These are phyloP conservation scores for Coniochaeta ligniaria DNA, from an alignment of 2,329 filamentous ascomycete genomes.

Conservation along the genomic window DNA sequence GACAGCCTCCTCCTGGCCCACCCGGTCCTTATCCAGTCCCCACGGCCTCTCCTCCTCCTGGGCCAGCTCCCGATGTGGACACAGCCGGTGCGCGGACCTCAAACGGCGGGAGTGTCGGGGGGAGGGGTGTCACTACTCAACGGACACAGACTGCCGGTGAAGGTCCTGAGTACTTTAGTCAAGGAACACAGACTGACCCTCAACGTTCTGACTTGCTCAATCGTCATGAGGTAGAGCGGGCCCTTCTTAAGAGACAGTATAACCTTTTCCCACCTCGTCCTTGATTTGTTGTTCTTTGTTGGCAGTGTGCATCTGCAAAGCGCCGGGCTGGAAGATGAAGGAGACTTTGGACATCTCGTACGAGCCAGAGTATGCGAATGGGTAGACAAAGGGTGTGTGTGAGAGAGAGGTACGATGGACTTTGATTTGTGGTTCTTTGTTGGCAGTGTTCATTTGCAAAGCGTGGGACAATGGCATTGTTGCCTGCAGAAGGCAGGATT, in stretches of 20 bases:
- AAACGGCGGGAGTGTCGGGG: neutral
- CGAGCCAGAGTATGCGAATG: neutral
- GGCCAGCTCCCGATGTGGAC: neutral
- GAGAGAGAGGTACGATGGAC: neutral
- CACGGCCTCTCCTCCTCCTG: neutral
- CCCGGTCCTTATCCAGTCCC: neutral
- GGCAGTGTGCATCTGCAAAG: too few species aligned
- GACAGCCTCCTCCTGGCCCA: neutral
- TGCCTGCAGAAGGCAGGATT: neutral
- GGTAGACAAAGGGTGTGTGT: neutral
- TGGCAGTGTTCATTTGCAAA: neutral
- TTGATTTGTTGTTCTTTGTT: too few species aligned
- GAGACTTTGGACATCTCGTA: neutral
- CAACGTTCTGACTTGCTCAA: too few species aligned
- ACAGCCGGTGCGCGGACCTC: neutral
- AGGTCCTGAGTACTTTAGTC: too few species aligned
- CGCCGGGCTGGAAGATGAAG: neutral
- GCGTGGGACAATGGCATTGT: neutral
- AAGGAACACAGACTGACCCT: too few species aligned
- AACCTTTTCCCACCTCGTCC: too few species aligned
- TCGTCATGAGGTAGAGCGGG: too few species aligned
- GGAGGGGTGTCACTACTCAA: too few species aligned
- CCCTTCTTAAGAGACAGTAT: too few species aligned
- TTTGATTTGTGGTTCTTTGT: neutral
- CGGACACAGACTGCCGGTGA: too few species aligned